phyloP scores from a whole-genome alignment of 768 basidiomycete species.

The Termitomyces sp. region DNA sequence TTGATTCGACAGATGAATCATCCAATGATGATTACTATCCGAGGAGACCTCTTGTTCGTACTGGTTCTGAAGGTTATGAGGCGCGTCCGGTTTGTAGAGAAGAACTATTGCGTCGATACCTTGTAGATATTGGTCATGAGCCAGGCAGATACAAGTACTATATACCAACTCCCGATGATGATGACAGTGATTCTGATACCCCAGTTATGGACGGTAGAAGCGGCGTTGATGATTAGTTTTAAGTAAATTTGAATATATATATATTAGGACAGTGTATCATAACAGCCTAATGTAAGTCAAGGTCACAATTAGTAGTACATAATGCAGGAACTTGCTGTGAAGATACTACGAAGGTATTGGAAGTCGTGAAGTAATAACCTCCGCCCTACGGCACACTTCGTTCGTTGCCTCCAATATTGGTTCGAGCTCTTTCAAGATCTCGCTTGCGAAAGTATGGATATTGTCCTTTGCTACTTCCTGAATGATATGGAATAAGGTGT shows the following conservation, averaged over 20 bases:
- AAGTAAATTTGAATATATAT: neutral
- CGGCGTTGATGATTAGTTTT: neutral
- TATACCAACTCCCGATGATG: conserved; percentile 49
- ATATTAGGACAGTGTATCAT: neutral
- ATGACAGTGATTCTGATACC: conserved; percentile 32
- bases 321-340: too few species aligned
- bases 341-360: neutral
- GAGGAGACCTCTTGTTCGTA: conserved; percentile 35
- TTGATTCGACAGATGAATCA: conserved; percentile 13
- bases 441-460: conserved; percentile 17
- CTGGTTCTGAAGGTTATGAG: conserved; percentile 84
- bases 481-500: conserved; percentile 18
- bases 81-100: conserved; percentile 58
- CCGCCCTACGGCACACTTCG: conserved; percentile 21
- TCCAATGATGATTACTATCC: conserved; percentile 22
- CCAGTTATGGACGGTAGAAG: conserved; percentile 5
- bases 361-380: conserved; percentile 12
- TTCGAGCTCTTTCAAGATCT: conserved; percentile 23
- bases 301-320: neutral
- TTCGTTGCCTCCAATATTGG: conserved; percentile 25
- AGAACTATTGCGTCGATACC: conserved; percentile 53
- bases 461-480: conserved; percentile 17
- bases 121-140: conserved; percentile 47
- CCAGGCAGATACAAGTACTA: conserved; percentile 64
- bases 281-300: neutral